Percentiles rank a stretch among this genome's conserved stretches.
These are phyloP conservation scores for Trichothecium roseum DNA, from an alignment of 2,329 filamentous ascomycete genomes.

Conservation along the genomic window DNA sequence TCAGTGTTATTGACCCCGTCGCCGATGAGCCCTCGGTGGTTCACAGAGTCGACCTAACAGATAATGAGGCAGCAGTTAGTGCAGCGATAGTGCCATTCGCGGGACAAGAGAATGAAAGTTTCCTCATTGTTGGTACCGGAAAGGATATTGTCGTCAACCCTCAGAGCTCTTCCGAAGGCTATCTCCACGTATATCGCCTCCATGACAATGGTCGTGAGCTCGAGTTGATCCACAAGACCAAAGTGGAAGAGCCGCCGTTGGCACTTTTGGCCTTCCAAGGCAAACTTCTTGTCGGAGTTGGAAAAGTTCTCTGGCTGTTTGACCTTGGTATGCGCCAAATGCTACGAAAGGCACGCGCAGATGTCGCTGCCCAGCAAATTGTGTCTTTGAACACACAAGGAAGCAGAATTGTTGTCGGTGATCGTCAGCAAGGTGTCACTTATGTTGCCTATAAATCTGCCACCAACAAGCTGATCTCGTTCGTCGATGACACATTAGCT, in stretches of 20 bases:
- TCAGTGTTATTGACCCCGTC: slow-evolving; percentile 81
- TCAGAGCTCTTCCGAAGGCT: slow-evolving; percentile 65
- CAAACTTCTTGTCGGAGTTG: slow-evolving; percentile 75
- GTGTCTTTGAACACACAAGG: slow-evolving; percentile 83
- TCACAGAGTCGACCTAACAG: slow-evolving; percentile 69
- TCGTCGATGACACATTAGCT: slow-evolving; percentile 80
- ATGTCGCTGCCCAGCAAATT: slow-evolving; percentile 73
- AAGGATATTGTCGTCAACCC: slow-evolving; percentile 80
- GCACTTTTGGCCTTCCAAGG: slow-evolving; percentile 93
- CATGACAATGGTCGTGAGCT: slow-evolving; percentile 77
- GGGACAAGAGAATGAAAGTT: slow-evolving; percentile 79
- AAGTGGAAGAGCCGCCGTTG: slow-evolving; percentile 77
- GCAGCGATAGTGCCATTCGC: slow-evolving; percentile 76
- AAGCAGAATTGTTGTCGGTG: slow-evolving; percentile 81
- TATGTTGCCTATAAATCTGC: slow-evolving; percentile 91
- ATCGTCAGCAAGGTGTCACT: slow-evolving; percentile 84
- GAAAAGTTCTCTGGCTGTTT: slow-evolving; percentile 73
- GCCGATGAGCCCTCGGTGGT: slow-evolving; percentile 58
- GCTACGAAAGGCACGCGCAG: slow-evolving; percentile 79
- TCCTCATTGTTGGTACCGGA: slow-evolving; percentile 87
- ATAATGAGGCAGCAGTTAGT: slow-evolving; percentile 88
- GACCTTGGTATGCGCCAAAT: slow-evolving; percentile 90
- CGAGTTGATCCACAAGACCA: slow-evolving; percentile 94
- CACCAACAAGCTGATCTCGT: slow-evolving; percentile 85
- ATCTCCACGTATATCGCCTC: slow-evolving; percentile 87